phyloP scores from a whole-genome alignment of 108 stramenopile genomes.

The Skeletonema marinoi region DNA sequence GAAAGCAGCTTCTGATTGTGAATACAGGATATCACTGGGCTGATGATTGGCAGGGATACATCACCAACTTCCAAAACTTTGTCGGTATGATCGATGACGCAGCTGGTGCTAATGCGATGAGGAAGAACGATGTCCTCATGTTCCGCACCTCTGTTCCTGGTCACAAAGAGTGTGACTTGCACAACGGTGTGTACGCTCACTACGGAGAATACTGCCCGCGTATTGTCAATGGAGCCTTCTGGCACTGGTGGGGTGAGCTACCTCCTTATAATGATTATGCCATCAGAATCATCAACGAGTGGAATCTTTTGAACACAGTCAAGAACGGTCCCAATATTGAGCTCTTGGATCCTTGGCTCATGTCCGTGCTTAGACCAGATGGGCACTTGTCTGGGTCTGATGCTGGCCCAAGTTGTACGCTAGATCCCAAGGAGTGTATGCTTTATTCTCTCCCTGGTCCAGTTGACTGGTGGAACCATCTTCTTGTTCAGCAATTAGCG shows the following conservation, averaged over 20 bases:
- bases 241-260: constrained; percentile 53
- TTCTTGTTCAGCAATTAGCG: constrained; percentile 45
- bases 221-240: constrained; percentile 29
- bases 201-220: constrained; percentile 24
- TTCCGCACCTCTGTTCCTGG: constrained; percentile 54
- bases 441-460: constrained; percentile 60
- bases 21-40: constrained; percentile 43
- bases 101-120: constrained; percentile 10
- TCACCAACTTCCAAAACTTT: constrained; percentile 32
- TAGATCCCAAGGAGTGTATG: constrained; percentile 42
- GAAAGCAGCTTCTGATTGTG: constrained; percentile 29
- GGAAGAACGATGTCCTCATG: constrained; percentile 40
- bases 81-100: constrained; percentile 24
- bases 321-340: constrained; percentile 44
- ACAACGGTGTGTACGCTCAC: constrained; percentile 16
- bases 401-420: constrained; percentile 23
- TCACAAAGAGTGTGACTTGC: constrained; percentile 46
- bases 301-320: constrained; percentile 33
- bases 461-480: constrained; percentile 66
- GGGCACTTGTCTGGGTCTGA: constrained; percentile 52
- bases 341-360: constrained; percentile 47
- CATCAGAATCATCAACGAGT: constrained; percentile 35
- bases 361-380: constrained; percentile 57
- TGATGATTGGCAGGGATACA: constrained; percentile 35
- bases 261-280: constrained; percentile 48